Evolutionary conservation across 257 asterid genomes (phyloP).

Genomic region (Solanum rostratum): DNA sequence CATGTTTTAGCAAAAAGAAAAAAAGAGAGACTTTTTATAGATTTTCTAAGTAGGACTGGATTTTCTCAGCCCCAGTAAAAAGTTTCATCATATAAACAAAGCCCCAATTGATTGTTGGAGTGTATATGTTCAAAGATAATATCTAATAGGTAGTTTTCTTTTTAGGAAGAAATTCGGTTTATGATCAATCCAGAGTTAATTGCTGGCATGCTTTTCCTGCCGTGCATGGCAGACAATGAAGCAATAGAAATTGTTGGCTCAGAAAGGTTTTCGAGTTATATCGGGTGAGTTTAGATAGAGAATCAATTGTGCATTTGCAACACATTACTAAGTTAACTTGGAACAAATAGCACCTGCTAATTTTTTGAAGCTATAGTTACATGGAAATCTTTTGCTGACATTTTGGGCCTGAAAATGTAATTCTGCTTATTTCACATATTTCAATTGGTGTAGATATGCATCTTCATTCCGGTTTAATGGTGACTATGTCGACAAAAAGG

Average conservation of each 20-base stretch:
- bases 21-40: not conserved
- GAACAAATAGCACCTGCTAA: not conserved
- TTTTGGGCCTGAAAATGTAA: not conserved
- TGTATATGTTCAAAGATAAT: not conserved
- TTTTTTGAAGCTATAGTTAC: not conserved
- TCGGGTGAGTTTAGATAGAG: constrained; percentile 29
- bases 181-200: constrained; percentile 89
- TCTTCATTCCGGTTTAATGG: constrained; percentile 70
- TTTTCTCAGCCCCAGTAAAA: not conserved
- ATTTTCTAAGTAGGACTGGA: not conserved
- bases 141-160: not conserved
- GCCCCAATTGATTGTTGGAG: not conserved
- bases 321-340: not conserved
- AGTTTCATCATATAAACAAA: not conserved
- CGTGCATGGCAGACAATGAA: constrained; percentile 75
- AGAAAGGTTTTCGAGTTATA: constrained; percentile 73
- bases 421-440: not conserved
- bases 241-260: constrained; percentile 80
- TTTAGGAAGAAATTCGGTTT: constrained; percentile 83
- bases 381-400: not conserved
- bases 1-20: fast-evolving
- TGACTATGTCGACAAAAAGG: constrained; percentile 44
- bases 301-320: not conserved
- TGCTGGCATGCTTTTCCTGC: constrained; percentile 60
- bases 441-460: constrained; percentile 34